Conservation (phyloP, 768 basidiomycete genomes). For the Tubosaeta brunneosetosa region DNA sequence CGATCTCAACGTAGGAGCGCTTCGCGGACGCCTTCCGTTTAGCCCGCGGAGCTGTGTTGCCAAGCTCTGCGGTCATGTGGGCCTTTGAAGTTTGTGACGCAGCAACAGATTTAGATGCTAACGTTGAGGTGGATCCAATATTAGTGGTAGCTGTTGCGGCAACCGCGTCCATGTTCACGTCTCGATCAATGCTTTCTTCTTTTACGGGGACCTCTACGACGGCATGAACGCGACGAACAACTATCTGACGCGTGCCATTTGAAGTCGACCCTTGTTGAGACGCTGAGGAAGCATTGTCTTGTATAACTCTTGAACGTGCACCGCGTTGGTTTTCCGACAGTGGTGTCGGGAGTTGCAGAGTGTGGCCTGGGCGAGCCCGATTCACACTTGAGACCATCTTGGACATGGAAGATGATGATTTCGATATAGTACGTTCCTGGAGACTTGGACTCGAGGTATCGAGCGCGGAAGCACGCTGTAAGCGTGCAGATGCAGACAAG, state of each 20-base stretch:
- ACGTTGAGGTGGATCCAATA: slow-evolving; percentile 11
- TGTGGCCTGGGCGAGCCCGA: slow-evolving; percentile 9
- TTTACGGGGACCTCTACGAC: slow-evolving; percentile 57
- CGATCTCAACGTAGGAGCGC: slow-evolving; percentile 30
- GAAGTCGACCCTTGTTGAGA: slow-evolving; percentile 7
- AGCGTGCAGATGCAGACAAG: slow-evolving; percentile 28
- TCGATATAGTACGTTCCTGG: slow-evolving; percentile 29
- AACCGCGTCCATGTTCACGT: slow-evolving; percentile 7
- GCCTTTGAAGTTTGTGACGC: slow-evolving; percentile 11
- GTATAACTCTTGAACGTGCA: slow-evolving; percentile 19
- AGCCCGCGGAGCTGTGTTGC: slow-evolving; percentile 9
- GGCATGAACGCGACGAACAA: slow-evolving; percentile 65
- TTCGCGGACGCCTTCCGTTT: slow-evolving; percentile 21
- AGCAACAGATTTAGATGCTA: slow-evolving; percentile 3
- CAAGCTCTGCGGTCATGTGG: neutral
- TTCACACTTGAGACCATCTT: slow-evolving; percentile 11
- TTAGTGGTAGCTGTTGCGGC: slow-evolving; percentile 14
- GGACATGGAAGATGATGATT: slow-evolving; percentile 30
- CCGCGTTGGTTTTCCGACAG: slow-evolving; percentile 27
- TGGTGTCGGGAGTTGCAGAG: slow-evolving; percentile 28
- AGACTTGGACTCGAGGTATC: slow-evolving; percentile 22
- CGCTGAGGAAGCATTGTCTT: neutral
- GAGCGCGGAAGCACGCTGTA: slow-evolving; percentile 13
- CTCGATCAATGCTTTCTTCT: slow-evolving; percentile 50
- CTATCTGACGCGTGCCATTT: slow-evolving; percentile 16